phyloP scores from a whole-genome alignment of 2,329 filamentous ascomycete genomes.

The Calonectria ilicicola region DNA sequence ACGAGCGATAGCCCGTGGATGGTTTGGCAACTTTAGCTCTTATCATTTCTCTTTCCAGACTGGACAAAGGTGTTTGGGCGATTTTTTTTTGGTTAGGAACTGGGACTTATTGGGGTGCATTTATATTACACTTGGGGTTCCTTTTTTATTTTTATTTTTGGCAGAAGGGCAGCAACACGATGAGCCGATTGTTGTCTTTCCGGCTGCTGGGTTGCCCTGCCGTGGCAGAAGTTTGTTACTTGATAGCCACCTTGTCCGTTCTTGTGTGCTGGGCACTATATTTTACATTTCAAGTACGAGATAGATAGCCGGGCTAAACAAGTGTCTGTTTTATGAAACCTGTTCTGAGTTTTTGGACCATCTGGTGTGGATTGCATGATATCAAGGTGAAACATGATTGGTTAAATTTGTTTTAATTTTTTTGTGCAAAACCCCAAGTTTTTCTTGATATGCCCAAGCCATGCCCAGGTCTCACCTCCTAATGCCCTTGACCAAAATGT shows the following conservation, averaged over 20 bases:
- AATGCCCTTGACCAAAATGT: background rate
- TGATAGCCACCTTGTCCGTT: conserved; percentile 10
- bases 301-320: conserved; percentile 16
- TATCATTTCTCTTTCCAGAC: conserved; percentile 28
- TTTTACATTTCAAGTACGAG: conserved; percentile 21
- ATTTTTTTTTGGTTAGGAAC: conserved; percentile 31
- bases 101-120: conserved; percentile 29
- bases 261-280: conserved; percentile 38
- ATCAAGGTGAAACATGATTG: background rate
- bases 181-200: background rate
- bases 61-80: conserved; percentile 40
- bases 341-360: background rate
- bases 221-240: conserved; percentile 23
- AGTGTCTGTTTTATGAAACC: background rate
- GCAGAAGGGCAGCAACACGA: conserved; percentile 8
- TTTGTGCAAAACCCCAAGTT: background rate
- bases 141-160: background rate
- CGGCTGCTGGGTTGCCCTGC: conserved; percentile 18
- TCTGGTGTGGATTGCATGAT: background rate
- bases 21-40: conserved; percentile 17
- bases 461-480: background rate
- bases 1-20: conserved; percentile 14
- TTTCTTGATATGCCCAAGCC: background rate
- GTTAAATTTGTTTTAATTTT: background rate
- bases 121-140: background rate